A percentile compares a stretch with the other conserved stretches of the same genome.
Conservation (phyloP, 768 basidiomycete species). For the Hygrophorus russula region DNA sequence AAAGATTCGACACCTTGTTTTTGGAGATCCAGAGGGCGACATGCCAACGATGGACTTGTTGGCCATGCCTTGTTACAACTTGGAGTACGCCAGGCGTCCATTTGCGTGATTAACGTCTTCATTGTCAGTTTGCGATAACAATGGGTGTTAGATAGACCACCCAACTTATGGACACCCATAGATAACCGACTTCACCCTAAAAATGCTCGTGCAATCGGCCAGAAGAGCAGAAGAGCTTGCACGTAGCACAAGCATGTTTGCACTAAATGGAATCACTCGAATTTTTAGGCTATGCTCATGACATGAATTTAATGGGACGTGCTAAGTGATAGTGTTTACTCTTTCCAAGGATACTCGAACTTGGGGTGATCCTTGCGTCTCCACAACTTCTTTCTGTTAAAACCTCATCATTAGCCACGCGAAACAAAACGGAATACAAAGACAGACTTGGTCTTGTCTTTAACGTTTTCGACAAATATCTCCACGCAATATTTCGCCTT, state of each 20-base stretch:
- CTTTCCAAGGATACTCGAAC: slow-evolving; percentile 84
- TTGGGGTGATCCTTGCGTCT: slow-evolving; percentile 77
- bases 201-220: no score
- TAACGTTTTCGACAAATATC: slow-evolving; percentile 73
- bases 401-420: background rate
- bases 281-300: no score
- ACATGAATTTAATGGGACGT: no score
- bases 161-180: slow-evolving; percentile 19
- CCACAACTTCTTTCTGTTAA: slow-evolving; percentile 79
- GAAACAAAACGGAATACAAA: slow-evolving; percentile 6
- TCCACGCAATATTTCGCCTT: slow-evolving; percentile 77
- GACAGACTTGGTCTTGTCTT: slow-evolving; percentile 85
- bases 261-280: no score
- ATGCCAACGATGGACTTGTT: slow-evolving; percentile 12
- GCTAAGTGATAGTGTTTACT: slow-evolving; percentile 22
- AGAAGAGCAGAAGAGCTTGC: no score
- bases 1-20: slow-evolving; percentile 6
- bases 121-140: background rate
- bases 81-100: slow-evolving; percentile 16
- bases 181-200: slow-evolving; percentile 10
- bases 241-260: no score
- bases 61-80: slow-evolving; percentile 20
- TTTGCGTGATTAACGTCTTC: background rate
- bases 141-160: slow-evolving; percentile 22
- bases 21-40: slow-evolving; percentile 8